Conservation (phyloP, 495 filamentous ascomycete species). For the Apodospora peruviana region DNA sequence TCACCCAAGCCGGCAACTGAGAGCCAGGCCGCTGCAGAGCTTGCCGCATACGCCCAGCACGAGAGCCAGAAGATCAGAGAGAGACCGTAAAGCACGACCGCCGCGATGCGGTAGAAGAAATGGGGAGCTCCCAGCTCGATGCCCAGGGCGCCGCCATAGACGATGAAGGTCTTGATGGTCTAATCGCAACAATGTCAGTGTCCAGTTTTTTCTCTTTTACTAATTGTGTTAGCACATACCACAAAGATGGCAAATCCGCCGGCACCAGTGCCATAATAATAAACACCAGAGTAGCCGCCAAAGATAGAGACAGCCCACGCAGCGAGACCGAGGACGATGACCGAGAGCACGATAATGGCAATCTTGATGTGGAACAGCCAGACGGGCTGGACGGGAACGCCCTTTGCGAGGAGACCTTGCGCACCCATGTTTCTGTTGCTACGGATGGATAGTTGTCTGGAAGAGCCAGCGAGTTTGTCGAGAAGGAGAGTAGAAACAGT, state of each 20-base stretch:
- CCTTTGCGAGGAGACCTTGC: constrained; percentile 22
- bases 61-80: constrained; percentile 35
- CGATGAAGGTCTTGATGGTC: constrained; percentile 27
- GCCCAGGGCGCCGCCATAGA: constrained; percentile 26
- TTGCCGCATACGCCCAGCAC: constrained; percentile 37
- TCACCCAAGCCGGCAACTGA: not conserved
- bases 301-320: constrained; percentile 27
- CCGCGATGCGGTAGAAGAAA: constrained; percentile 30
- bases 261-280: constrained; percentile 14
- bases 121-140: constrained; percentile 24
- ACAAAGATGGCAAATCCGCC: constrained; percentile 30
- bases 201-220: too few species aligned
- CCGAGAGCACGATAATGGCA: constrained; percentile 31
- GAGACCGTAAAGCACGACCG: constrained; percentile 26
- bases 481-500: not conserved
- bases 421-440: constrained; percentile 14
- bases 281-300: constrained; percentile 3
- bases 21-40: constrained; percentile 21
- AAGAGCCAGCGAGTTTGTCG: not conserved
- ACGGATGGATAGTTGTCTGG: not conserved
- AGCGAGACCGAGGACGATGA: constrained; percentile 26
- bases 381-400: constrained; percentile 19
- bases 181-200: constrained; percentile 3
- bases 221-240: constrained; percentile 28
- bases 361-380: constrained; percentile 29